Base-by-base conservation (phyloP, 2,329 filamentous ascomycete species). In the Helotiales sp. region DNA sequence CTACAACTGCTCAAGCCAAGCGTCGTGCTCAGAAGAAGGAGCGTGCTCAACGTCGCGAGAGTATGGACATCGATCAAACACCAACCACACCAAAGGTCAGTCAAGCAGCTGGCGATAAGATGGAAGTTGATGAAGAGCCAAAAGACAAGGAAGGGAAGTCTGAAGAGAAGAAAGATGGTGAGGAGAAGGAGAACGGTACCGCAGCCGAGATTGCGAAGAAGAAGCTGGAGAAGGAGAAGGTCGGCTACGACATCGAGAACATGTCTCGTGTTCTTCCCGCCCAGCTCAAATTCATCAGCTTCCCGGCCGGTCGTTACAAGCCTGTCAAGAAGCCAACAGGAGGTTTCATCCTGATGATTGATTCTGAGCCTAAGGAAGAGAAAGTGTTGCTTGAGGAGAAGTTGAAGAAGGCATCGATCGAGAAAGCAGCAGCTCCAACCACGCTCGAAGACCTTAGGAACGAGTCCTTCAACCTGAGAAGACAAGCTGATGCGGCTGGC, bases 1-100 rank as follows among this genome's bases (percentile, higher is more conserved):
- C 93, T 2, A 99, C 96, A 3, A 99, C 95, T 2, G 93, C 93
- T 1, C 95, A 98, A 75, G 95, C 96, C 63, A 97, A 96, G 79
- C 90, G 96, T 68, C 86, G 95, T 67, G 93, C 93, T 2, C 89
- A 96, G 74, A 92, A 91, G 76, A 96, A 97, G 76, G 95, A 97
- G 77, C 89, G 90, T 63, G 90, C 95, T 34, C 89, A 92, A 70
- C 84, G 91, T 60, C 84, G 89, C 12, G 93, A 97, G 76, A 96
- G 91, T 76, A 98, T 99, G 93, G 93, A 98, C 64, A 82, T 97
- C 50, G 93, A 98, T 69, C 82, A 87, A 50, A 85, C 88, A 0
- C 89, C 90, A 2, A 86, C 88, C 1, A 90, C 89, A 3, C 86
- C 89, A 19, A 91, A 89, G 75, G 73, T 75, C 25, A 74, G 67